These are phyloP conservation scores for Xylaria sp. DNA, from an alignment of 495 filamentous ascomycete genomes.

Conservation along the genomic window DNA sequence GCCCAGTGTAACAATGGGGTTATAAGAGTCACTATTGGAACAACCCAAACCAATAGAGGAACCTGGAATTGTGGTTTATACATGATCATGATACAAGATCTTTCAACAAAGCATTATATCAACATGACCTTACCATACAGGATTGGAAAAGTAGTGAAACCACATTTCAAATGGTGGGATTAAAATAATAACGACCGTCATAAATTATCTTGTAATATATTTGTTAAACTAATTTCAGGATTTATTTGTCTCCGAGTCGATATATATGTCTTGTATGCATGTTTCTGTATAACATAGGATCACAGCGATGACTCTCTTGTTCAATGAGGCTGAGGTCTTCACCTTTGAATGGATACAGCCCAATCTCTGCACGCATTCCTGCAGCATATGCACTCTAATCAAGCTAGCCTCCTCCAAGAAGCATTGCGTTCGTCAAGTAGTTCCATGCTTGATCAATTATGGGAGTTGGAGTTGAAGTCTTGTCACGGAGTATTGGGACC, in stretches of 20 bases:
- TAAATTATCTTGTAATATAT: not conserved
- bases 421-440: slow-evolving; percentile 22
- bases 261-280: too few relatives aligned
- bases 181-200: not conserved
- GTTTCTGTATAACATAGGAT: not conserved
- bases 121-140: not conserved
- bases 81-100: too few relatives aligned
- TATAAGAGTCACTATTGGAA: too few relatives aligned
- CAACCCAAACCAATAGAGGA: too few relatives aligned
- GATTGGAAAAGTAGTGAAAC: not conserved
- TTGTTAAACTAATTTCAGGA: not conserved
- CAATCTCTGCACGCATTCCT: slow-evolving; percentile 28
- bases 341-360: slow-evolving; percentile 25
- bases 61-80: too few relatives aligned
- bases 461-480: slow-evolving; percentile 24
- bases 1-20: too few relatives aligned
- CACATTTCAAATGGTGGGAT: not conserved
- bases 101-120: too few relatives aligned
- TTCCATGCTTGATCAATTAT: slow-evolving; percentile 27
- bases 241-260: not conserved
- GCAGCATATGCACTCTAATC: slow-evolving; percentile 31
- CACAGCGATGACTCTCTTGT: not conserved
- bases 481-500: slow-evolving; percentile 15
- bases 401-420: slow-evolving; percentile 26
- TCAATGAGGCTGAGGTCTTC: slow-evolving; percentile 5